Conservation (phyloP, 2,329 filamentous ascomycete genomes). For the Ophiocordyceps robertsii region DNA sequence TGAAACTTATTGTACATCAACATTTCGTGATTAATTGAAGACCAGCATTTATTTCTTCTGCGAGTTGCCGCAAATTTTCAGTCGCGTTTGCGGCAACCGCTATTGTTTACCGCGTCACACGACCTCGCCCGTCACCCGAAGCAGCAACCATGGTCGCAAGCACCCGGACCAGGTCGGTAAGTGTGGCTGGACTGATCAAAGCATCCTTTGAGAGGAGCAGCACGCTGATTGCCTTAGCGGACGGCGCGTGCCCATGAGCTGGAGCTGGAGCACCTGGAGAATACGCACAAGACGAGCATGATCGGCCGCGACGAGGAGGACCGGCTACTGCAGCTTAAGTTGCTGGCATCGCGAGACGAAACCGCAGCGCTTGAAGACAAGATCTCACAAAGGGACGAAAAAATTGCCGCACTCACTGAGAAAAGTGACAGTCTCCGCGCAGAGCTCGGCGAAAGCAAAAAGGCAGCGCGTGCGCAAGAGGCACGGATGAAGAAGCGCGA, state of each 20-base stretch:
- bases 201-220: background rate
- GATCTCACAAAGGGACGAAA: conserved; percentile 44
- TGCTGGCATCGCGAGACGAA: conserved; percentile 17
- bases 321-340: conserved; percentile 49
- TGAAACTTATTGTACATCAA: too few species aligned
- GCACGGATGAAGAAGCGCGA: conserved; percentile 33
- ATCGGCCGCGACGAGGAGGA: conserved; percentile 63
- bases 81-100: too few species aligned
- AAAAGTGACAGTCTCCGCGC: conserved; percentile 24
- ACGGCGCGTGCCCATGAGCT: conserved; percentile 37
- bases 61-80: too few species aligned
- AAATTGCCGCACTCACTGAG: conserved; percentile 33
- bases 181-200: too few species aligned
- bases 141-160: too few species aligned
- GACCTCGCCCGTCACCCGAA: too few species aligned
- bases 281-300: conserved; percentile 49
- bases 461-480: conserved; percentile 30
- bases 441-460: conserved; percentile 29
- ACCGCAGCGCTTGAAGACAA: conserved; percentile 48
- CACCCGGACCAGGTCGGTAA: too few species aligned
- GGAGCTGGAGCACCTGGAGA: conserved; percentile 57
- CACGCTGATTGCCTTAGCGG: conserved; percentile 20
- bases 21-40: too few species aligned
- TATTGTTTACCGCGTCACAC: too few species aligned
- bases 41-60: too few species aligned